Evolutionary conservation across 2,329 filamentous ascomycete genomes (phyloP).

Genomic region (Exutisphaerella laricina): DNA sequence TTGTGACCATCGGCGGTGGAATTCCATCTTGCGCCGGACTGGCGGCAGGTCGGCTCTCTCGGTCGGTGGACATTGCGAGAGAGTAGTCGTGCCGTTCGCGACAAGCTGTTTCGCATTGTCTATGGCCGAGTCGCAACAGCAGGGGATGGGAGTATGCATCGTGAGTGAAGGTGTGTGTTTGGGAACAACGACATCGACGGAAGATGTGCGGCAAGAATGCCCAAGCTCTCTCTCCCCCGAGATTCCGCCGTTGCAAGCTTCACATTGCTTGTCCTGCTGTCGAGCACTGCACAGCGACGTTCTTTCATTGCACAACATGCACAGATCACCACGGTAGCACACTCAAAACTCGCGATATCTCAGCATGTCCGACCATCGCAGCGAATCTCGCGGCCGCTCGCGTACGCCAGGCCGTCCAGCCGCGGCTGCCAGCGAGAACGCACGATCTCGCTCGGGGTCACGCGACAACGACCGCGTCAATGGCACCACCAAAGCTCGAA

Average conservation of each 20-base stretch:
- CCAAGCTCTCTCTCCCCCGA: background rate
- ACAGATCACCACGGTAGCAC: background rate
- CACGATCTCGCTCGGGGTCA: slow-evolving; percentile 30
- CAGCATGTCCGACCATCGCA: slow-evolving; percentile 25
- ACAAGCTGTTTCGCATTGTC: slow-evolving; percentile 28
- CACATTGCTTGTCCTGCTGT: background rate
- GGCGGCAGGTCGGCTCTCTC: slow-evolving; percentile 12
- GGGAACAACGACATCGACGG: background rate
- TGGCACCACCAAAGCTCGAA: slow-evolving; percentile 26
- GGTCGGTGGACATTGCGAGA: slow-evolving; percentile 18
- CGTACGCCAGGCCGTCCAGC: slow-evolving; percentile 21
- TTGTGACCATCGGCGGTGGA: slow-evolving; percentile 38
- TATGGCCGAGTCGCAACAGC: background rate
- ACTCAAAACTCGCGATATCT: slow-evolving; percentile 7
- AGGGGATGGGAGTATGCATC: background rate
- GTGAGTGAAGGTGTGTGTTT: background rate
- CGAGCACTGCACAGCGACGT: background rate
- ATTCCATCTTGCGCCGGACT: slow-evolving; percentile 38
- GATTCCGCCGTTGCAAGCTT: too few species aligned
- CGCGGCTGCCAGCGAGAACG: slow-evolving; percentile 22
- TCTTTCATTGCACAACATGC: too few species aligned
- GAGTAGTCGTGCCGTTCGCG: slow-evolving; percentile 21
- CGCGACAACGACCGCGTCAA: slow-evolving; percentile 31
- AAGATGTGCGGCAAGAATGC: background rate
- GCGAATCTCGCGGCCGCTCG: slow-evolving; percentile 40